Conservation (phyloP, 75 land plant species). For the Cryptomeria japonica region DNA sequence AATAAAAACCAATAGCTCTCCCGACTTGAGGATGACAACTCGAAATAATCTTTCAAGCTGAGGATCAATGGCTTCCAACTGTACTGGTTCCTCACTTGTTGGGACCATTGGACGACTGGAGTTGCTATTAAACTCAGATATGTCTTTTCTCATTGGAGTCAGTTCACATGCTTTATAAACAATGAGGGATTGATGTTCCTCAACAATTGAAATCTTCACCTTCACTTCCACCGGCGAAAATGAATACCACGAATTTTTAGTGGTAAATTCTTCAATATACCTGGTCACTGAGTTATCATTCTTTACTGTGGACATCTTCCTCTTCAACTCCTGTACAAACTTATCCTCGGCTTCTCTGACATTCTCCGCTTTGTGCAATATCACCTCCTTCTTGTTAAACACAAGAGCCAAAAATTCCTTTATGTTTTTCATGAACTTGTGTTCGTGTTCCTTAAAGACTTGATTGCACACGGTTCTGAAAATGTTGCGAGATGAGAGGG, state of each 20-base stretch:
- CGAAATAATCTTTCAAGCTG: neutral
- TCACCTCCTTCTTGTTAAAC: neutral
- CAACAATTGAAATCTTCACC: neutral
- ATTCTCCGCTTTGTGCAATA: neutral
- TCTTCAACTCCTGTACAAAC: neutral
- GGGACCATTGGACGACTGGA: too few species aligned
- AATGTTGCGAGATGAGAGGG: neutral
- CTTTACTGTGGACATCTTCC: neutral
- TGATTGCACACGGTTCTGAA: neutral
- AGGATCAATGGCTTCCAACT: conserved; percentile 7
- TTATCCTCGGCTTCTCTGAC: neutral
- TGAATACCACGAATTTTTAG: neutral
- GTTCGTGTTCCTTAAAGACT: neutral
- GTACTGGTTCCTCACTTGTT: neutral
- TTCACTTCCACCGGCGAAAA: neutral
- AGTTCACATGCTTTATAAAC: conserved; percentile 26
- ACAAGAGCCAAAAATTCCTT: too few species aligned
- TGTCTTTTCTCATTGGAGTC: neutral
- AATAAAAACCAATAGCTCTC: too few species aligned
- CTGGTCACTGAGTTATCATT: neutral
- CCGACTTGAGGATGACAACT: conserved; percentile 19
- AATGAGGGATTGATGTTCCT: neutral
- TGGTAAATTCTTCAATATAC: neutral
- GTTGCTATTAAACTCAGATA: too few species aligned
- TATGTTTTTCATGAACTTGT: too few species aligned